phyloP scores from a whole-genome alignment of 352 stramenopile genomes.

The Phytophthora ohioensis region DNA sequence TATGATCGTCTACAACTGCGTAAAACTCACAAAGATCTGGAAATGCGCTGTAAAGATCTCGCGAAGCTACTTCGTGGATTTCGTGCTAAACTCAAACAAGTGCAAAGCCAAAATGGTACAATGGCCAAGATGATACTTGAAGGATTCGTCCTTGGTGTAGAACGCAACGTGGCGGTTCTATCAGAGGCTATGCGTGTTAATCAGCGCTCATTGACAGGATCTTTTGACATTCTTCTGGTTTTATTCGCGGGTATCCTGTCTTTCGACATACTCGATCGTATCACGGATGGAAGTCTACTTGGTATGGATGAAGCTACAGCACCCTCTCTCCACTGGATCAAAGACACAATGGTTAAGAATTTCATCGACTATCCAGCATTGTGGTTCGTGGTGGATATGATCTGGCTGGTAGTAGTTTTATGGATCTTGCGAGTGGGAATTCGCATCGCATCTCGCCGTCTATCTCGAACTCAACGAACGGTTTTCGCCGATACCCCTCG shows the following conservation, averaged over 20 bases:
- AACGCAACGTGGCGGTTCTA: slow-evolving; percentile 71
- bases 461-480: slow-evolving; percentile 51
- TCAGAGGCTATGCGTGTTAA: slow-evolving; percentile 64
- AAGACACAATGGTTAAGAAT: slow-evolving; percentile 51
- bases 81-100: slow-evolving; percentile 91
- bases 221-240: slow-evolving; percentile 91
- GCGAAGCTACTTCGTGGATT: slow-evolving; percentile 93
- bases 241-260: slow-evolving; percentile 93
- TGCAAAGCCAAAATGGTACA: slow-evolving; percentile 81
- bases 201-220: slow-evolving; percentile 72
- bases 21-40: slow-evolving; percentile 83
- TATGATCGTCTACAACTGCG: slow-evolving; percentile 95
- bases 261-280: slow-evolving; percentile 95
- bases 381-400: slow-evolving; percentile 59
- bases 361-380: slow-evolving; percentile 53
- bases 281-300: slow-evolving; percentile 94
- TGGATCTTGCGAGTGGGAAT: slow-evolving; percentile 42
- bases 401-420: slow-evolving; percentile 60
- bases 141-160: slow-evolving; percentile 63
- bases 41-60: slow-evolving; percentile 93
- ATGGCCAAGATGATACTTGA: slow-evolving; percentile 82
- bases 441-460: slow-evolving; percentile 47
- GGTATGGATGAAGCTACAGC: slow-evolving; percentile 59
- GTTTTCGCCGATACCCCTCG: slow-evolving; percentile 50
- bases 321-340: slow-evolving; percentile 61